phyloP scores from a whole-genome alignment of 2,329 filamentous ascomycete genomes.

The Colletotrichum nymphaeae region DNA sequence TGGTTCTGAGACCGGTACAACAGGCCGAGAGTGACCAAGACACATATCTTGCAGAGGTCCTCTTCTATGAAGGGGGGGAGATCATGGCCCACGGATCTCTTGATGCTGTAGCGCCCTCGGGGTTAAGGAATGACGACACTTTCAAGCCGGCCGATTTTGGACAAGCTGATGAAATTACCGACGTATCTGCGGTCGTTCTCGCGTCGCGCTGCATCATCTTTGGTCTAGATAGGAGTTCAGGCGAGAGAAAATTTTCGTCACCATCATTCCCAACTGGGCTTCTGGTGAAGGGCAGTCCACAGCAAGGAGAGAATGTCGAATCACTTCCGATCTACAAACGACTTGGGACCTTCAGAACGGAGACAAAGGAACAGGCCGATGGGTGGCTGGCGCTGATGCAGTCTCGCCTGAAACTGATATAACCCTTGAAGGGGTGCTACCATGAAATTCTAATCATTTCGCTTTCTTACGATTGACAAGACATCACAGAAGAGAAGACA shows the following conservation, averaged over 20 bases:
- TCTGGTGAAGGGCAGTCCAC: background rate
- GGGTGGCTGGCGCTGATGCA: background rate
- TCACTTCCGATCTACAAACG: background rate
- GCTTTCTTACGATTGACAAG: no score
- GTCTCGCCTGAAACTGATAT: background rate
- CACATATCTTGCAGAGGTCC: background rate
- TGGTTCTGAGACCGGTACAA: background rate
- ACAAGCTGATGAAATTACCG: background rate
- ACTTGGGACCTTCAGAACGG: background rate
- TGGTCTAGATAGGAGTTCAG: background rate
- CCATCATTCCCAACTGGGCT: background rate
- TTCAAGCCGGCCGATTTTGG: background rate
- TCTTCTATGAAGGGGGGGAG: background rate
- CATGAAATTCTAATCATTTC: no score
- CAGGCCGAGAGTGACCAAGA: background rate
- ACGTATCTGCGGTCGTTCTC: background rate
- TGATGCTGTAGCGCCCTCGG: background rate
- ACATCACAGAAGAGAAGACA: no score
- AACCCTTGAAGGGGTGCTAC: background rate
- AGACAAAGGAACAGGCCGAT: background rate
- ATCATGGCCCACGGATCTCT: background rate
- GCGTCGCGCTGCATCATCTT: background rate
- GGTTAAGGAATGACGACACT: background rate
- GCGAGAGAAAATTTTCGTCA: background rate
- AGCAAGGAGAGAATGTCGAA: background rate